phyloP scores from a whole-genome alignment of 768 basidiomycete genomes.

The Gloeopeniophorella convolvens region DNA sequence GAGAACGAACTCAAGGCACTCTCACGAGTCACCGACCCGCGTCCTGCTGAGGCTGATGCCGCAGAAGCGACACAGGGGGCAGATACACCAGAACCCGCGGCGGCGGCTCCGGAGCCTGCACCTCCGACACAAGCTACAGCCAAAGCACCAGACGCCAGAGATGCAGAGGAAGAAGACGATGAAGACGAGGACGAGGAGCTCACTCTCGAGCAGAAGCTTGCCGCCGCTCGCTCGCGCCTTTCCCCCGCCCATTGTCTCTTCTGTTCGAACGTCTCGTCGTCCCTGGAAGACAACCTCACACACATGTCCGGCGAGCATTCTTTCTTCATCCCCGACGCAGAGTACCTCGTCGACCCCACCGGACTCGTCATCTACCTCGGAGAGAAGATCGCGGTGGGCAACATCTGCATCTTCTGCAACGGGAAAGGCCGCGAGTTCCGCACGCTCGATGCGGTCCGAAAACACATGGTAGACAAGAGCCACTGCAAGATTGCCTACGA shows the following conservation, averaged over 20 bases:
- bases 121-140: not conserved
- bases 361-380: conserved; percentile 84
- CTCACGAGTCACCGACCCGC: conserved; percentile 20
- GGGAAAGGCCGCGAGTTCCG: conserved; percentile 76
- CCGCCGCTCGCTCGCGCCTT: conserved; percentile 58
- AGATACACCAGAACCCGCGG: not conserved
- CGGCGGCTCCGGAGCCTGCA: not conserved
- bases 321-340: conserved; percentile 93
- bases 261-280: conserved; percentile 49
- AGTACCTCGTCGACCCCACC: conserved; percentile 76
- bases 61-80: conserved; percentile 4
- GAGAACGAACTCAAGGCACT: conserved; percentile 59
- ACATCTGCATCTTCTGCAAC: conserved; percentile 89
- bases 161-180: conserved; percentile 42
- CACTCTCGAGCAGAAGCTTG: conserved; percentile 70
- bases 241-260: conserved; percentile 77
- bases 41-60: conserved; percentile 3
- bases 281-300: conserved; percentile 58
- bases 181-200: conserved; percentile 20
- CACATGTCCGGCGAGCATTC: conserved; percentile 90
- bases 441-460: conserved; percentile 79
- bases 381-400: conserved; percentile 90
- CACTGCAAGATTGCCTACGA: conserved; percentile 98
- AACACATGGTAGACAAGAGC: conserved; percentile 93
- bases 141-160: conserved; percentile 34